Evolutionary conservation across 2,329 filamentous ascomycete species (phyloP).

Genomic region (Sporothrix curviconia): DNA sequence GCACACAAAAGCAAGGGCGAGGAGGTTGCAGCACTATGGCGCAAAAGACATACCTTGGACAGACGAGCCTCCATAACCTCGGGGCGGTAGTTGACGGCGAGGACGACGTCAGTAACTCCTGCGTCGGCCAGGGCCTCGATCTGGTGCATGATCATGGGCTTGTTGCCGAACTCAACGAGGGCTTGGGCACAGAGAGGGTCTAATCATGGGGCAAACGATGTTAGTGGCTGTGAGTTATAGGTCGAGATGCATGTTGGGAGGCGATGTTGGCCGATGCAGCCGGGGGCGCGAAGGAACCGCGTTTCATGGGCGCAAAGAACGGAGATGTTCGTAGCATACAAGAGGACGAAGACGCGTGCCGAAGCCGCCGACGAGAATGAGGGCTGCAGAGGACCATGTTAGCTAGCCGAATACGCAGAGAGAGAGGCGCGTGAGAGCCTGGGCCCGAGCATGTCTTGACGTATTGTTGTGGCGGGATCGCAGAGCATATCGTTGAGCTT

Average conservation of each 20-base stretch:
- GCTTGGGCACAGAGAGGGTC: conserved; percentile 96
- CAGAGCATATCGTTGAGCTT: too few relatives aligned
- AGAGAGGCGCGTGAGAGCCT: background rate
- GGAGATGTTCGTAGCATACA: conserved; percentile 48
- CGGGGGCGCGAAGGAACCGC: background rate
- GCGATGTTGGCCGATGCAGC: background rate
- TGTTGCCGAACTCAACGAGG: conserved; percentile 98
- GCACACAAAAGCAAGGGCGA: too few relatives aligned
- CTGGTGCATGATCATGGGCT: conserved; percentile 98
- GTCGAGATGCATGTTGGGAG: background rate
- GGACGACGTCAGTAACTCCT: conserved; percentile 93
- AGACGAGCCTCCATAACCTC: conserved; percentile 95
- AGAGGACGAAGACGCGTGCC: conserved; percentile 95
- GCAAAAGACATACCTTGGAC: conserved; percentile 78
- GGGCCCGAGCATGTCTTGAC: background rate
- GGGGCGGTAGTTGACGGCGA: conserved; percentile 97
- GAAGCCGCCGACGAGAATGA: conserved; percentile 98
- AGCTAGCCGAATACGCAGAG: background rate
- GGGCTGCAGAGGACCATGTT: conserved; percentile 50
- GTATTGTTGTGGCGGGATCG: too few relatives aligned
- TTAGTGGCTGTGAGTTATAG: conserved; percentile 5
- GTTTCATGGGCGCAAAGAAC: too few relatives aligned
- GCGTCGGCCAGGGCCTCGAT: conserved; percentile 89
- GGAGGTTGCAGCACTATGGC: too few relatives aligned
- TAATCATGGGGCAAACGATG: conserved; percentile 30